phyloP scores from a whole-genome alignment of 805 yeast species.

The Suhomyces emberorum region DNA sequence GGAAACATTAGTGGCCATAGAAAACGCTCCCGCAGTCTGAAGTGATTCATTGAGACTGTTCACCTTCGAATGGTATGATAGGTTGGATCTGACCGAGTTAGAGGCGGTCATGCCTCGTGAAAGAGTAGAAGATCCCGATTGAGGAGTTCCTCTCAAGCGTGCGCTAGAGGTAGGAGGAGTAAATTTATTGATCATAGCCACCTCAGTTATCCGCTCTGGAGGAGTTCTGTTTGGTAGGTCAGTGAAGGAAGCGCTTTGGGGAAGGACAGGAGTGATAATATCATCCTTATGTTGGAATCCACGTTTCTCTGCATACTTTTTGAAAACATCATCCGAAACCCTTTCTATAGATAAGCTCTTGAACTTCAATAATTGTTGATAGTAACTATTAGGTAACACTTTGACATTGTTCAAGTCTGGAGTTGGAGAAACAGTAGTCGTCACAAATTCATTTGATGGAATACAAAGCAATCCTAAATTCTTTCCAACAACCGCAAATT shows the following conservation, averaged over 20 bases:
- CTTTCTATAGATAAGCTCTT: constrained; percentile 44
- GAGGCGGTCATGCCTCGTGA: constrained; percentile 6
- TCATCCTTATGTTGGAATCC: constrained; percentile 39
- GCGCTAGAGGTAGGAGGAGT: constrained; percentile 18
- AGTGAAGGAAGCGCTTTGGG: constrained; percentile 15
- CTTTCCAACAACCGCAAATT: constrained; percentile 14
- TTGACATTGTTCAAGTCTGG: constrained; percentile 59
- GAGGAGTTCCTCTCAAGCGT: constrained; percentile 10
- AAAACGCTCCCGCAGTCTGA: constrained; percentile 31
- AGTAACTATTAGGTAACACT: constrained; percentile 62
- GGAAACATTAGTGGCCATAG: constrained; percentile 61
- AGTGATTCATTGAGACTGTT: constrained; percentile 31
- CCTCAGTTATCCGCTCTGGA: constrained; percentile 15
- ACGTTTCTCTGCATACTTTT: constrained; percentile 45
- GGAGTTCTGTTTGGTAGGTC: constrained; percentile 11
- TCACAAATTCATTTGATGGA: constrained; percentile 57
- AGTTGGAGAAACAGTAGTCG: constrained; percentile 55
- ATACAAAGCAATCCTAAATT: constrained; percentile 47
- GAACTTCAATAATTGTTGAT: constrained; percentile 46
- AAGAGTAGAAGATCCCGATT: constrained; percentile 7
- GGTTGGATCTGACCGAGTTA: constrained; percentile 26
- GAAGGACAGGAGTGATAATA: constrained; percentile 18
- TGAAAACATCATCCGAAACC: constrained; percentile 43
- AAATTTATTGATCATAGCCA: constrained; percentile 19
- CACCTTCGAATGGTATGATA: constrained; percentile 27